Conservation (phyloP, 176 grass and related monocot genomes). For the Triticum timopheevii region DNA sequence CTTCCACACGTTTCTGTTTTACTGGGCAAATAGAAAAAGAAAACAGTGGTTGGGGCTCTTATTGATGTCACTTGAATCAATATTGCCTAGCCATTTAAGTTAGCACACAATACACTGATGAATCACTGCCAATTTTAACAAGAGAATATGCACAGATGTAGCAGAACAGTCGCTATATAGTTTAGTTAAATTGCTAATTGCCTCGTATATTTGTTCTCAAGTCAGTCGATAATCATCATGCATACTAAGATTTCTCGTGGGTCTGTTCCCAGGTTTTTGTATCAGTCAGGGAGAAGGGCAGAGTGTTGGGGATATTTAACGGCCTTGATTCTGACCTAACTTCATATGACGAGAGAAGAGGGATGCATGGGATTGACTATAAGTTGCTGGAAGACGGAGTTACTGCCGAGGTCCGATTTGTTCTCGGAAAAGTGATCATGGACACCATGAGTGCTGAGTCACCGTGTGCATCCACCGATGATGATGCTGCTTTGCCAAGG, state of each 20-base stretch:
- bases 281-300: slow-evolving; percentile 41
- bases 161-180: not conserved
- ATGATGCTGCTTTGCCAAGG: slow-evolving; percentile 9
- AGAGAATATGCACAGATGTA: not conserved
- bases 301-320: slow-evolving; percentile 52
- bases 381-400: slow-evolving; percentile 54
- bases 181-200: not conserved
- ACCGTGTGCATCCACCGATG: slow-evolving; percentile 10
- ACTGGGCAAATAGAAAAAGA: not conserved
- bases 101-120: not conserved
- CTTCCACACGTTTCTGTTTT: not conserved
- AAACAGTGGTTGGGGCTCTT: slow-evolving; percentile 11
- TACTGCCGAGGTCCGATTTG: slow-evolving; percentile 58
- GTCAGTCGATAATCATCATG: not conserved
- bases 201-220: not conserved
- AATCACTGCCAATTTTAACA: not conserved
- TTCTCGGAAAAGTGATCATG: slow-evolving; percentile 75
- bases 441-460: slow-evolving; percentile 46
- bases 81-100: not conserved
- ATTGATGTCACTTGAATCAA: not conserved
- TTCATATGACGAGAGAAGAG: slow-evolving; percentile 39
- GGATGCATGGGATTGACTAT: slow-evolving; percentile 56
- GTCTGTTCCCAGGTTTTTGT: slow-evolving; percentile 55
- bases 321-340: slow-evolving; percentile 38
- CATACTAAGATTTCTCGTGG: not conserved